Evolutionary conservation across 257 asterid genomes (phyloP), one percentile per base, ranked within the genome.

Genomic region (Thymus quinquecostatus): DNA sequence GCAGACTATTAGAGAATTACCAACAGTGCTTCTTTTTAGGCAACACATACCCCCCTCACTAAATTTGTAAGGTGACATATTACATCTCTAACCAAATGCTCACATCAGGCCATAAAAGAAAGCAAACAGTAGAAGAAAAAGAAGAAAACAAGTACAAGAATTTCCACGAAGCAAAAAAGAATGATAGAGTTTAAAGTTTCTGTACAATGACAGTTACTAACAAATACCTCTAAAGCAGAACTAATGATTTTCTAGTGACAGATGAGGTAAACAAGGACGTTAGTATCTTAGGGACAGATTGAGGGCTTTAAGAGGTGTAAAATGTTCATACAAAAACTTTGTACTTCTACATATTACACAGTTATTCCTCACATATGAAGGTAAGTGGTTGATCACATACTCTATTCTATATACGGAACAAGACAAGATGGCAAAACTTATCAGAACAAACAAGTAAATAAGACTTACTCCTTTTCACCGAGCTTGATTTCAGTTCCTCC

Each of bases 401-500:
- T 53, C 1, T 41, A 41, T 5, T 4, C 38, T 48, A 67, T 3
- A 50, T 21, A 36, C 3, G 1, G 9, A 50, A 30, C 44, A 36
- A 60, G 44, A 32, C 6, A 60, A 44, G 2, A 50, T 21, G 38
- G 8, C 59, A 55, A 2, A 29, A 70, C 12, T 21, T 0, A 57
- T 33, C 12, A 34, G 28, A 33, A 44, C 11, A 11, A 64, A 43
- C 8, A n/a, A 66, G 43, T 33, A 47, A 30, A 43, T 34, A 54
- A 32, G 40, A 76, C 89, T 75, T 72, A 85, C 89, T 78, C 81
- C 64, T 85, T 87, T 77, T 87, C 91, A 53, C 89, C 94, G 63
- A 87, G 91, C 79, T 87, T 87, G 48, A 85, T 81, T 79, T 80
- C 78, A 60, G 88, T 71, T 38, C 89, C 95, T 68, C 89, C 95